Evolutionary conservation across 2,329 filamentous ascomycete species (phyloP), one percentile per base, ranked within the genome.

Genomic region (Calonectria multiphialidica): DNA sequence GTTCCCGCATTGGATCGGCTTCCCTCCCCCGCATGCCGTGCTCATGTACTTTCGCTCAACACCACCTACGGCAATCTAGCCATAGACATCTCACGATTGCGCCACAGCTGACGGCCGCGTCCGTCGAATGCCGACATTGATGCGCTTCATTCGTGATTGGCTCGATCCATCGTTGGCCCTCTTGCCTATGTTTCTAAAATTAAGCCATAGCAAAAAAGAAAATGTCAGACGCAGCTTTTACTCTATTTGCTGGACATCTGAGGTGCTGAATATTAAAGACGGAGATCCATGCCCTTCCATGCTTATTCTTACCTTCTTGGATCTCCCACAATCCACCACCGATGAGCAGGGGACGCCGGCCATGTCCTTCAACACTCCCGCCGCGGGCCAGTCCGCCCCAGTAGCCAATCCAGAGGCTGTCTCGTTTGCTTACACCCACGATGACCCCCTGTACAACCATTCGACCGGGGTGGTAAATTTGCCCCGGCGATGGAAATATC

Each of bases 401-500:
- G 75, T 76, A 2, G 65, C 49, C 6, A 76, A 76, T 13, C 75
- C 74, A 1, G 74, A 76, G 30, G 74, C 74, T 1, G 15, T 76
- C 12, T 8, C 72, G 0, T 74, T 74, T 1, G n/a, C 1, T 0
- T 25, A 73, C 0, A 42, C 1, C 1, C 23, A 73, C 0, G 47
- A 37, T 1, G 63, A 76, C 1, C 10, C 44, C 0, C 15, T 76
- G 10, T 76, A 70, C 25, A 72, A 76, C 33, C 55, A 76, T 10
- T 76, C 75, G 1, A 75, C 70, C 62, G 68, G 21, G 5, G 44
- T 55, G 5, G 45, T 70, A 7, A 70, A 71, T 21, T 61, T 79
- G 12, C 77, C 77, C 4, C 75, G 50, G 10, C 72, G 74, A 42
- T 79, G 77, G 77, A 79, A 74, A n/a, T 79, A 79, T 57, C 75